Base-by-base conservation (phyloP, 2,329 filamentous ascomycete genomes). In the Chaetomiaceae sp. region DNA sequence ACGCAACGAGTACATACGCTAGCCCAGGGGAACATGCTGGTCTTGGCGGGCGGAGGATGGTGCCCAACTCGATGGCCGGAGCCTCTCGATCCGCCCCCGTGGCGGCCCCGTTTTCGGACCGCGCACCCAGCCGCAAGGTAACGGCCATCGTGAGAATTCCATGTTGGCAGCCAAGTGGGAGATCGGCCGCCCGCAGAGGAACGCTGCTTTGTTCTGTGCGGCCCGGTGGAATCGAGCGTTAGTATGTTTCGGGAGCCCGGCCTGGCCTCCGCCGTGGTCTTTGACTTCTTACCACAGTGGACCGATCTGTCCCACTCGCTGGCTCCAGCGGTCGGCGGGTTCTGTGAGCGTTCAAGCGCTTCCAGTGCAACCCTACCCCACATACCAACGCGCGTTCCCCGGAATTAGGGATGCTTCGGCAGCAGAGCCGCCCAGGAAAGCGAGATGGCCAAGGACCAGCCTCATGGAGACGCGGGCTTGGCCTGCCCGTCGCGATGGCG, bases 191-290 rank as follows among this genome's bases (percentile, higher is more conserved):
- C n/a, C n/a, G n/a, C n/a, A n/a, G n/a, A n/a, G n/a, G n/a, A n/a
- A n/a, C n/a, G n/a, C n/a, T n/a, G n/a, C n/a, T n/a, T n/a, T n/a
- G n/a, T 33, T 20, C 9, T 20, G 30, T 22, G 27, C 48, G 48
- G 51, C 24, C 47, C 51, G 53, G 40, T 6, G 26, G 18, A 8
- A 15, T 48, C 22, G 20, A 33, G 30, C n/a, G 24, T 51, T 49
- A 48, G 39, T 47, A 50, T 50, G 33, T 20, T 53, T 55, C 43
- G 39, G 50, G 54, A 38, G 40, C 9, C 42, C 54, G 52, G 54
- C 42, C 38, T 24, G 22, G 42, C 26, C 38, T 29, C 42, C 47
- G 42, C 54, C 54, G 50, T 32, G 32, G 22, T 35, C 34, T 46
- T 42, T 17, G 35, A 34, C 29, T 37, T 35, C 36, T 51, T 45